A percentile compares a stretch with the other conserved stretches of the same genome.
phyloP scores from a whole-genome alignment of 2,329 filamentous ascomycete species.

The Sclerotinia nivalis region DNA sequence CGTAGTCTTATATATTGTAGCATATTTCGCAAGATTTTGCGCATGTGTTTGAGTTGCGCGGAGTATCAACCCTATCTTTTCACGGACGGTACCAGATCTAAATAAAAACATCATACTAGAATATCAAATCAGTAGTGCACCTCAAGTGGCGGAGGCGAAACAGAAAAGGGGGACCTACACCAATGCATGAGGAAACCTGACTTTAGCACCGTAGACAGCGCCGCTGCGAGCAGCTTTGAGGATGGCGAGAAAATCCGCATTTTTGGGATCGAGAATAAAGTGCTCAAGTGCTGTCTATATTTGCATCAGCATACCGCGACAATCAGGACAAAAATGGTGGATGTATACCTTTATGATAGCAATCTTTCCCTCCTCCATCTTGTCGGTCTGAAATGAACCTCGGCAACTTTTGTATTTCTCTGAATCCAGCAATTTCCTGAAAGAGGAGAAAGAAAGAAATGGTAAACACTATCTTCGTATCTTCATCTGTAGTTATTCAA shows the following conservation, averaged over 20 bases:
- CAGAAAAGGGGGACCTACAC: conserved; percentile 57
- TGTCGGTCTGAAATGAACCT: conserved; percentile 36
- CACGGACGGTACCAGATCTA: conserved; percentile 77
- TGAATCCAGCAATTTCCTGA: conserved; percentile 7
- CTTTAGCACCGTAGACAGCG: conserved; percentile 93
- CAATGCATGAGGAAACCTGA: conserved; percentile 95
- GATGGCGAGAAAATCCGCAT: conserved; percentile 81
- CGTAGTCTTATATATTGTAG: conserved; percentile 81
- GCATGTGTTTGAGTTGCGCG: conserved; percentile 89
- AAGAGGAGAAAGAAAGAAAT: not conserved
- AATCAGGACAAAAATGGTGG: not conserved
- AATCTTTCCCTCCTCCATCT: conserved; percentile 30
- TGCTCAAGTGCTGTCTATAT: conserved; percentile 59
- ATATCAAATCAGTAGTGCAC: conserved; percentile 9
- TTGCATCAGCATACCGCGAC: not conserved
- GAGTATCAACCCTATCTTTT: conserved; percentile 77
- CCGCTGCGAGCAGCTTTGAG: conserved; percentile 96
- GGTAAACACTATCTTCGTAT: not conserved
- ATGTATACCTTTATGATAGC: conserved; percentile 35
- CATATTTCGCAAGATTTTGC: conserved; percentile 87
- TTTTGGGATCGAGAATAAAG: conserved; percentile 77
- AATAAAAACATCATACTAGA: conserved; percentile 93
- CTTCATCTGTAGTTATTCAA: not conserved
- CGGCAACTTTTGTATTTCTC: conserved; percentile 32
- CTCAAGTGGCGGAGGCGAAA: not conserved